Evolutionary conservation across 345 rosid species (phyloP).

Genomic region (Acer campestre): DNA sequence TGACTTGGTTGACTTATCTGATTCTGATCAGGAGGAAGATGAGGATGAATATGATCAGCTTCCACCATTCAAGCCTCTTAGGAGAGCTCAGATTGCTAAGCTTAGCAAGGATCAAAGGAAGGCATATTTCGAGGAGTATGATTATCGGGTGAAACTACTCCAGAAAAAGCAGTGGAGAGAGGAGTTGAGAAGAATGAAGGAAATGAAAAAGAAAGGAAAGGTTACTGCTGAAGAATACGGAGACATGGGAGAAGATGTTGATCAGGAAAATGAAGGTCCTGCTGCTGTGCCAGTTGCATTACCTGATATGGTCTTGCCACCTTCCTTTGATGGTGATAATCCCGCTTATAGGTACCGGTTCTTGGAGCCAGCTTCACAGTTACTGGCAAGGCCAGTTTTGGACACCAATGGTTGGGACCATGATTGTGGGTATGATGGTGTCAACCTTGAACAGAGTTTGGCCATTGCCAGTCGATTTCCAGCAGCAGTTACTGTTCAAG

Average conservation of each 20-base stretch:
- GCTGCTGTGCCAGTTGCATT: conserved; percentile 89
- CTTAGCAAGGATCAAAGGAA: conserved; percentile 79
- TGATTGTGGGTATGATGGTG: conserved; percentile 97
- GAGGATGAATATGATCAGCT: conserved; percentile 93
- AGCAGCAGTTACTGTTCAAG: conserved; percentile 72
- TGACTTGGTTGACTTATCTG: conserved; percentile 76
- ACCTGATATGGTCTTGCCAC: conserved; percentile 91
- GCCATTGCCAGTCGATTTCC: conserved; percentile 72
- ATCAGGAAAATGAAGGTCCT: conserved; percentile 69
- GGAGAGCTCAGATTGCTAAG: conserved; percentile 74
- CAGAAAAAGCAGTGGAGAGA: conserved; percentile 94
- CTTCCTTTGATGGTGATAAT: conserved; percentile 81
- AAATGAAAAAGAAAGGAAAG: conserved; percentile 82
- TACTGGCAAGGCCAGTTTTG: conserved; percentile 84
- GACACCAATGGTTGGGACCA: conserved; percentile 99
- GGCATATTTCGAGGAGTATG: conserved; percentile 91
- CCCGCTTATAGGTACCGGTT: conserved; percentile 89
- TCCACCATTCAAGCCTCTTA: conserved; percentile 90
- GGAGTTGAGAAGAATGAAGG: conserved; percentile 76
- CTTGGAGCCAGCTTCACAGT: conserved; percentile 84
- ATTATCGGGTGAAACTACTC: conserved; percentile 90
- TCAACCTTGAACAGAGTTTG: conserved; percentile 72
- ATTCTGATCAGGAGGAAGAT: conserved; percentile 80
- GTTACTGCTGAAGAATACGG: conserved; percentile 54
- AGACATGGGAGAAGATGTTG: conserved; percentile 65